Base-by-base conservation (phyloP, 176 grass and related monocot species). In the Panicum miliaceum region DNA sequence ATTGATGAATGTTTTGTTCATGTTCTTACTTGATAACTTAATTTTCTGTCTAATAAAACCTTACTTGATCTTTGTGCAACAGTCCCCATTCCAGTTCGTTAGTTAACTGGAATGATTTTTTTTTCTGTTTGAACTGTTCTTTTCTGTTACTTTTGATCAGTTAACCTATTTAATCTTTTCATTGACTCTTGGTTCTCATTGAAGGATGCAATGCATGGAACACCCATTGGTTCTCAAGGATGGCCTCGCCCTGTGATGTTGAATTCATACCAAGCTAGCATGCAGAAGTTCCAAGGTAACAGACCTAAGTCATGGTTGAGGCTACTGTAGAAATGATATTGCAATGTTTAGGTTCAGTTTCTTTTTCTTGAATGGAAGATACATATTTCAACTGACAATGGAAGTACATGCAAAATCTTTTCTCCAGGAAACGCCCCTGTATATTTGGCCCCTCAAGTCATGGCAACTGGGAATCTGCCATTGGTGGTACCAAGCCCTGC, bases 251-350 rank as follows among this genome's bases (percentile, higher is more conserved):
- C 89, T 87, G n/a, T 87, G 25, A 38, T 89, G 27, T 65, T 88
- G 53, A 91, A 84, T 62, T 71, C 91, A 25, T 84, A 87, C 75
- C 89, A 94, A 88, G 32, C 78, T 87, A 91, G 77, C 85, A 37
- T 81, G 71, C 92, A 88, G 15, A 94, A 92, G 87, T 79, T 94
- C 57, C 89, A 90, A 94, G 92, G 92, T 94, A 91, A 86, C 41
- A 82, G 19, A 59, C 57, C 27, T 14, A 67, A 73, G 66, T 26
- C 35, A 56, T 65, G 9, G 75, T 46, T 32, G 1, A 23, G 59
- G 19, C 64, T 82, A 60, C 13, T 68, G 13, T 46, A 20, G 54
- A 71, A 60, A 88, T 79, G 46, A 76, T 53, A 45, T 41, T 73
- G 45, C 67, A 26, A 10, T 78, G 47, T 88, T 73, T 7, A 4